These are phyloP conservation scores for Tulasnella sp. DNA, from an alignment of 768 basidiomycete genomes.

Conservation along the genomic window DNA sequence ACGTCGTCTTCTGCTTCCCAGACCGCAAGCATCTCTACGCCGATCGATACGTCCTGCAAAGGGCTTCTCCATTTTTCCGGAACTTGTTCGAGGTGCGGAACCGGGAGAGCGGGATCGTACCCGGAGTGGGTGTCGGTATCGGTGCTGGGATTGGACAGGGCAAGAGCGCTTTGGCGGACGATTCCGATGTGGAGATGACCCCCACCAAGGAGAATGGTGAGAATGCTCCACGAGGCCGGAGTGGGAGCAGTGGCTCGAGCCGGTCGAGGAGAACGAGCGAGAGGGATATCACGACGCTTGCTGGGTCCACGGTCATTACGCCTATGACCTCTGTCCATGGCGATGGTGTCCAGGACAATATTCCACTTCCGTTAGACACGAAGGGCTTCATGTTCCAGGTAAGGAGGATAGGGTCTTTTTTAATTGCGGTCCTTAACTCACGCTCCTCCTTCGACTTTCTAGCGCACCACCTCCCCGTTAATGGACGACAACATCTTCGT, in stretches of 20 bases:
- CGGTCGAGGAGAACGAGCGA: not conserved
- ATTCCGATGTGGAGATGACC: not conserved
- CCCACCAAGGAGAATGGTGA: not conserved
- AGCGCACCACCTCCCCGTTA: not conserved
- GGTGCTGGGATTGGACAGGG: not conserved
- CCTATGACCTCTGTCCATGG: not conserved
- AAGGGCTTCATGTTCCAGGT: too few species aligned
- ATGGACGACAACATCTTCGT: conserved; percentile 15
- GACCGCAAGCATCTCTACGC: conserved; percentile 13
- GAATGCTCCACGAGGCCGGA: not conserved
- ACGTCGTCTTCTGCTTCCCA: conserved; percentile 18
- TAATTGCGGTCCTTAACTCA: too few species aligned
- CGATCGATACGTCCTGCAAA: conserved; percentile 14
- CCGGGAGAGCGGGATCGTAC: not conserved
- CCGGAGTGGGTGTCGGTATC: not conserved
- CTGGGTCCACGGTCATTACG: not conserved
- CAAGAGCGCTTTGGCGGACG: not conserved
- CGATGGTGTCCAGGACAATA: too few species aligned
- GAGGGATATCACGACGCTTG: not conserved
- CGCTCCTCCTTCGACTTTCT: too few species aligned
- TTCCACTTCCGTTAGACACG: too few species aligned
- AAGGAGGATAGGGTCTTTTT: too few species aligned
- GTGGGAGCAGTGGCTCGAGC: not conserved
- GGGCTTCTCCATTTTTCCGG: conserved; percentile 8
- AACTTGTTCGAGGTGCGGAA: not conserved